phyloP scores from a whole-genome alignment of 305 asterid species.

The Fraxinus ornus region DNA sequence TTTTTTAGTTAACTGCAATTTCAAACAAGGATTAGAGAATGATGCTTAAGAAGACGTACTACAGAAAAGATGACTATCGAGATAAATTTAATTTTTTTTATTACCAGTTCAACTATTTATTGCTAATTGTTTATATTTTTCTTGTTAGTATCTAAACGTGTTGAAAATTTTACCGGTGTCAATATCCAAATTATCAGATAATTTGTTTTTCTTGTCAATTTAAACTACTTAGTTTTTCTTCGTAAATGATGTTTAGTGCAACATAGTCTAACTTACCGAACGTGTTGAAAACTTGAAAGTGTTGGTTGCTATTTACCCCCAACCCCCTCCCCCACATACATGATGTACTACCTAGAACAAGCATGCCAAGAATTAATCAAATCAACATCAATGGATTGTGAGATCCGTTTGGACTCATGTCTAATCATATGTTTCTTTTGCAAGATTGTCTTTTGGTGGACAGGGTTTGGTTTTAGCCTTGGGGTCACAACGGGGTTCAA shows the following conservation, averaged over 20 bases:
- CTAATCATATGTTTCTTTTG: conserved; percentile 6
- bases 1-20: neutral
- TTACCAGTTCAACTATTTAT: neutral
- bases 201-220: neutral
- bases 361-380: neutral
- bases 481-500: conserved; percentile 23
- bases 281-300: neutral
- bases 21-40: neutral
- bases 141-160: neutral
- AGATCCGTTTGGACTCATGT: neutral
- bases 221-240: neutral
- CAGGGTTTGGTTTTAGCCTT: conserved; percentile 31
- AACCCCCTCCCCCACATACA: neutral
- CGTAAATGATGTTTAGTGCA: neutral
- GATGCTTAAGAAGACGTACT: neutral
- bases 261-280: neutral
- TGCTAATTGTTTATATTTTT: neutral
- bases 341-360: neutral
- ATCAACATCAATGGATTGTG: neutral
- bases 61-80: neutral
- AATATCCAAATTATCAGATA: neutral
- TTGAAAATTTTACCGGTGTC: neutral
- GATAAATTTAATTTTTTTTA: neutral
- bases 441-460: conserved; percentile 28
- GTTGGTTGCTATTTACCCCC: neutral